Conservation (phyloP, 106 monocot species). For the Platanthera zijinensis region DNA sequence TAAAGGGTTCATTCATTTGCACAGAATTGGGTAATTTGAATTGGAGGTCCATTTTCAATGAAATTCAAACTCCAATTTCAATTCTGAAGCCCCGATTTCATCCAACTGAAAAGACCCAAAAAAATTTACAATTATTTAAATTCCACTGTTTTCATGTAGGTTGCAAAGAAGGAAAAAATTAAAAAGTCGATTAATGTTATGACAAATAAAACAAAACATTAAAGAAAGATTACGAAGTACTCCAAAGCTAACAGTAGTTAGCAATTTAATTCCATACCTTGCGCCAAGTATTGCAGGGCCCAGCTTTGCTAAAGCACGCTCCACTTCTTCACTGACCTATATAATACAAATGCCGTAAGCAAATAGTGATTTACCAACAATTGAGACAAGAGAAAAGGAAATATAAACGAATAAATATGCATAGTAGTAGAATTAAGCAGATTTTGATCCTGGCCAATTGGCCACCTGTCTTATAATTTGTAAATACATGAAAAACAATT, state of each 20-base stretch:
- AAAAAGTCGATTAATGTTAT: not conserved
- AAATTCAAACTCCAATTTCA: too few relatives aligned
- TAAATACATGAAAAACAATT: not conserved
- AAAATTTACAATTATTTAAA: not conserved
- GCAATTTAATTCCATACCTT: conserved; percentile 37
- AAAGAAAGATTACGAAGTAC: not conserved
- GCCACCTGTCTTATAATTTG: not conserved
- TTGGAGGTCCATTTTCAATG: too few relatives aligned
- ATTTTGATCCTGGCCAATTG: not conserved
- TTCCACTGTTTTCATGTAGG: not conserved
- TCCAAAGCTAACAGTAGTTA: not conserved
- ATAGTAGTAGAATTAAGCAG: not conserved
- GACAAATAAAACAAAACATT: not conserved
- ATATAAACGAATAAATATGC: not conserved
- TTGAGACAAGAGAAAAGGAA: not conserved
- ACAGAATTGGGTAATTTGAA: too few relatives aligned
- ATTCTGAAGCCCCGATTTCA: too few relatives aligned
- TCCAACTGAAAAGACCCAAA: not conserved
- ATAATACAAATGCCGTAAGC: not conserved
- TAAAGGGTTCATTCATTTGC: too few relatives aligned
- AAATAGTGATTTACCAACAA: not conserved
- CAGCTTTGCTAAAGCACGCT: conserved; percentile 82
- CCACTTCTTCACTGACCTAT: conserved; percentile 98
- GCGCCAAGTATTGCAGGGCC: conserved; percentile 51
- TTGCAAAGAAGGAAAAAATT: not conserved